phyloP scores from a whole-genome alignment of 2,329 filamentous ascomycete genomes.

The Neophaeococcomyces aloes region DNA sequence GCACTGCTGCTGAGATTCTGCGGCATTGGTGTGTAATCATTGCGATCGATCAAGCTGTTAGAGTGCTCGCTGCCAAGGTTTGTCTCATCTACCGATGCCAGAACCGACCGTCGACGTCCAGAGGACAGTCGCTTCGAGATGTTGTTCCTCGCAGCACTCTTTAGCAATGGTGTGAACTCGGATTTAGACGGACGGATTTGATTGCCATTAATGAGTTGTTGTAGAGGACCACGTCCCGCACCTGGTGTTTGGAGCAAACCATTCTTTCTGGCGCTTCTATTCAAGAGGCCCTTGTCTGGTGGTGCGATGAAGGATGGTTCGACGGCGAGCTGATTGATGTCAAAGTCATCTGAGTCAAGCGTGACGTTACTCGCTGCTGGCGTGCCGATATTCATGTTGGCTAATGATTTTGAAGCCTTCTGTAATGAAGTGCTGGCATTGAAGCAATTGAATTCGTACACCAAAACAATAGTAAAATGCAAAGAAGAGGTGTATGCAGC shows the following conservation, averaged over 20 bases:
- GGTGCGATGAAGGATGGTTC: conserved; percentile 81
- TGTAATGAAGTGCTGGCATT: too few relatives aligned
- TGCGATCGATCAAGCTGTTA: conserved; percentile 51
- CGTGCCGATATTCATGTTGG: too few relatives aligned
- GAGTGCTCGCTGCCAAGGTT: conserved; percentile 53
- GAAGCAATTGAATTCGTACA: too few relatives aligned
- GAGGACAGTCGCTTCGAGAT: conserved; percentile 44
- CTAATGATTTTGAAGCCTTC: conserved; percentile 54
- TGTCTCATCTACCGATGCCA: conserved; percentile 64
- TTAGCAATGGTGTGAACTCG: conserved; percentile 91
- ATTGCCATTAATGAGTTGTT: conserved; percentile 56
- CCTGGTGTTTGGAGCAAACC: conserved; percentile 67
- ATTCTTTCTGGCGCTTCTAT: conserved; percentile 46
- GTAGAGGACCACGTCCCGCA: conserved; percentile 54
- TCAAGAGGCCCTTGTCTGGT: conserved; percentile 62
- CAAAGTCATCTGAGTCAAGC: too few relatives aligned
- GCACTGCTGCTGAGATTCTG: conserved; percentile 71
- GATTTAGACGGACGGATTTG: conserved; percentile 35
- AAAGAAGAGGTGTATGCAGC: conserved; percentile 25
- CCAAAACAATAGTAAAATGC: too few relatives aligned
- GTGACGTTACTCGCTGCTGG: too few relatives aligned
- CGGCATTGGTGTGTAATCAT: conserved; percentile 63
- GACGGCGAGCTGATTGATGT: conserved; percentile 72
- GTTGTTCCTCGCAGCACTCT: conserved; percentile 62
- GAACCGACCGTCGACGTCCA: conserved; percentile 13